These are phyloP conservation scores for Solanum stenotomum DNA, from an alignment of 257 asterid species.

Conservation along the genomic window DNA sequence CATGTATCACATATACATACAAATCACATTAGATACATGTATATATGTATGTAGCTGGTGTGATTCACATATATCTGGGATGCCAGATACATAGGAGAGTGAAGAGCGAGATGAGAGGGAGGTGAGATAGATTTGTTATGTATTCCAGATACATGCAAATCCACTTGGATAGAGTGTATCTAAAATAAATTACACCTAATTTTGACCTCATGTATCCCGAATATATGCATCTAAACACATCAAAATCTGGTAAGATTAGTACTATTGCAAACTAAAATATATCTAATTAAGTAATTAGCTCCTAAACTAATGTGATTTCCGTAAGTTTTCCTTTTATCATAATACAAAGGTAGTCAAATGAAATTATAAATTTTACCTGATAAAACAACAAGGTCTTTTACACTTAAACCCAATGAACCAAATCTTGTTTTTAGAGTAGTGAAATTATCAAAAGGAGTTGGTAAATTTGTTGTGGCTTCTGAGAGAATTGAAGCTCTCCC, in stretches of 20 bases:
- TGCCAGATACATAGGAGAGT: rapidly evolving
- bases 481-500: constrained; percentile 37
- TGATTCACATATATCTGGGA: neutral
- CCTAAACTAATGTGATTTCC: rapidly evolving
- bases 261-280: too few species aligned
- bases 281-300: too few species aligned
- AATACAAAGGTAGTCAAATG: neutral
- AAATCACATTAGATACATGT: too few species aligned
- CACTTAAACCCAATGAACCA: constrained; percentile 12
- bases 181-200: rapidly evolving
- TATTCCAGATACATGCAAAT: neutral
- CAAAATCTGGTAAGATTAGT: rapidly evolving
- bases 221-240: neutral
- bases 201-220: rapidly evolving
- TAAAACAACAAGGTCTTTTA: constrained; percentile 16
- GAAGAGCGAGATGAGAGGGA: neutral
- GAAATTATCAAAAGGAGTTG: constrained; percentile 11
- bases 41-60: neutral
- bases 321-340: neutral
- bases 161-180: neutral
- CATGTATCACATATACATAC: rapidly evolving
- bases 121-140: neutral
- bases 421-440: constrained; percentile 15
- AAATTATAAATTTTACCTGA: constrained; percentile 4
- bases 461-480: constrained; percentile 28